Evolutionary conservation across 1,139 yeast genomes (phyloP), one percentile per base, ranked within the genome.

Genomic region (Diutina catenulata): DNA sequence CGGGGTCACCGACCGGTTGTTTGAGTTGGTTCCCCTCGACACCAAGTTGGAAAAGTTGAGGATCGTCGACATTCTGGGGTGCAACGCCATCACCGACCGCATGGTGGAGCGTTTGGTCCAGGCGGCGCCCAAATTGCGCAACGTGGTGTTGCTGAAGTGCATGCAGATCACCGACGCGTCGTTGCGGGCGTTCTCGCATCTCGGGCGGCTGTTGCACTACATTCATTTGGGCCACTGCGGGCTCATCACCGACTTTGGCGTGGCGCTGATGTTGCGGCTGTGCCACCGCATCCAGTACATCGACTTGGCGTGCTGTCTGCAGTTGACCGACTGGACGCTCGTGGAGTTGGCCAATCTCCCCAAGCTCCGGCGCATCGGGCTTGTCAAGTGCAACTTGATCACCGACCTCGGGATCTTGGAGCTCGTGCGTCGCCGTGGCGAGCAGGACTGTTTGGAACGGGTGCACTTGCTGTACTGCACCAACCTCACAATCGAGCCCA

Each of bases 171-270:
- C 96, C 1, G 97, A 91, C 62, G 72, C 80, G 1, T 77, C 94
- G 2, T 64, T 91, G 33, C 67, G 78, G 42, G 79, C 87, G 16
- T 66, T 87, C 46, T 68, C 93, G 10, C 70, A 68, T 37, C 64
- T 88, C 42, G 95, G 94, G 6, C 76, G 84, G 51, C 80, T 80
- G 49, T 65, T 91, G 47, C 96, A 88, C 54, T 86, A 87, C 50
- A 70, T 91, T 40, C 98, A 91, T 60, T 70, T 91, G 46, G 97
- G 97, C 20, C 98, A 91, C 61, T 91, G 98, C 62, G 75, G 79
- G 38, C 75, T 80, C 50, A 82, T 91, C 41, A 91, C 97, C 1
- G 97, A 91, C 59, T 74, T 71, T 44, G 95, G 96, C 14, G 93
- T 91, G 19, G 73, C 76, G 16, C 68, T 74, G 10, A 65, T 91